Evolutionary conservation across 2,329 filamentous ascomycete genomes (phyloP), one percentile per base, ranked within the genome.

Genomic region (Fusarium denticulatum): DNA sequence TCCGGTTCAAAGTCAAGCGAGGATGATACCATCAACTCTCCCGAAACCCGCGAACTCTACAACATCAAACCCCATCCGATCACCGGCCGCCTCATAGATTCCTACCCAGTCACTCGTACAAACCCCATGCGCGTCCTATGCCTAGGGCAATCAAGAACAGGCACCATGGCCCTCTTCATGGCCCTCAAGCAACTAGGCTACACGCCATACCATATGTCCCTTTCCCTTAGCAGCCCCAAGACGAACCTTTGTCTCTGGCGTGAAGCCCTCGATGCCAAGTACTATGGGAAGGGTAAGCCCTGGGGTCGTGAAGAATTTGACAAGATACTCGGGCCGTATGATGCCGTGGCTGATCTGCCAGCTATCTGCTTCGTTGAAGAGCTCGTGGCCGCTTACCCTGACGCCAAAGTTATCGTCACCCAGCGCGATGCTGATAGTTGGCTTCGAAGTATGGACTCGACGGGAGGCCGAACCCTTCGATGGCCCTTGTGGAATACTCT

Each of bases 401-500:
- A 75, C 6, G 73, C 67, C 6, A 69, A 69, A 16, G 67, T 75
- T 5, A 60, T 75, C 12, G 60, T 69, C 20, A 71, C 63, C 0
- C 63, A 71, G 1, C 45, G 67, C 13, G 70, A 76, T 18, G 60
- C 66, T 0, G 58, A 71, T 9, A 65, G 60, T 7, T 75, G 73
- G 73, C 49, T 72, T 11, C 60, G 37, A 10, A 69, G 47, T n/a
- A 65, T 75, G 73, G 63, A 74, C 39, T 60, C 58, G 3, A 73
- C 73, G 1, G 63, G 34, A 3, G 73, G 70, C 12, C 40, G 24
- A 1, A 32, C 71, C 10, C 36, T 74, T 7, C 46, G 67, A 12
- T 76, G 73, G 73, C 73, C 73, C 12, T 49, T 75, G 2, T 75
- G 73, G 73, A 62, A 59, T 7, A 75, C 73, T 3, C 42, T 75